These are phyloP conservation scores for Wallacemonas rigidus DNA, from an alignment of 208 protist genomes.

Conservation along the genomic window DNA sequence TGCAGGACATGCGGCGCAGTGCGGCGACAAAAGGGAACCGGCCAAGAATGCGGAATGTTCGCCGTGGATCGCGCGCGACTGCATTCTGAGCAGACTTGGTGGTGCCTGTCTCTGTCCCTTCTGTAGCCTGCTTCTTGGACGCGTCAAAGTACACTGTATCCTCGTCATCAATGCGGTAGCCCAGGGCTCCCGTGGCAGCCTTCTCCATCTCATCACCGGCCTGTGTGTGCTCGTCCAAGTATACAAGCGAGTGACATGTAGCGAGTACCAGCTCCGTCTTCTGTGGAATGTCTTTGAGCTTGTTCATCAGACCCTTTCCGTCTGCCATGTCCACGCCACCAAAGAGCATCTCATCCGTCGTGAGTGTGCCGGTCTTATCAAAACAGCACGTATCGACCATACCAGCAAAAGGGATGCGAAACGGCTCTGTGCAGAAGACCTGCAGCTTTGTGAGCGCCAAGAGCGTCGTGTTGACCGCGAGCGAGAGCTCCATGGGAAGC, in stretches of 20 bases:
- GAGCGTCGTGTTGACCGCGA: constrained; percentile 98
- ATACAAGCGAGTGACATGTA: constrained; percentile 91
- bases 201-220: constrained; percentile 98
- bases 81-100: constrained; percentile 19
- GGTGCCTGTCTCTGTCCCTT: constrained; percentile 1
- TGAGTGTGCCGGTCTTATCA: constrained; percentile 99
- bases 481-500: constrained; percentile 98
- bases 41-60: constrained; percentile 75
- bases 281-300: constrained; percentile 70
- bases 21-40: constrained; percentile 95
- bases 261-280: constrained; percentile 80
- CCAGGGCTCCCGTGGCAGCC: constrained; percentile 86
- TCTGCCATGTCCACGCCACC: constrained; percentile 87
- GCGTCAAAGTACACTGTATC: constrained; percentile 79
- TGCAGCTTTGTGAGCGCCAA: constrained; percentile 90
- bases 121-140: constrained; percentile 21
- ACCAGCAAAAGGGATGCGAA: constrained; percentile 99
- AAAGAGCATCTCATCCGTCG: constrained; percentile 94
- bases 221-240: constrained; percentile 81
- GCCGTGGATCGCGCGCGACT: constrained; percentile 18
- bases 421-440: constrained; percentile 98
- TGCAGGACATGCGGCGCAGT: constrained; percentile 96
- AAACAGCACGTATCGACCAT: constrained; percentile 99
- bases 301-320: constrained; percentile 90
- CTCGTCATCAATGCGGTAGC: constrained; percentile 81